These are phyloP conservation scores for Lyophyllum semitale DNA, from an alignment of 768 basidiomycete species.

Conservation along the genomic window DNA sequence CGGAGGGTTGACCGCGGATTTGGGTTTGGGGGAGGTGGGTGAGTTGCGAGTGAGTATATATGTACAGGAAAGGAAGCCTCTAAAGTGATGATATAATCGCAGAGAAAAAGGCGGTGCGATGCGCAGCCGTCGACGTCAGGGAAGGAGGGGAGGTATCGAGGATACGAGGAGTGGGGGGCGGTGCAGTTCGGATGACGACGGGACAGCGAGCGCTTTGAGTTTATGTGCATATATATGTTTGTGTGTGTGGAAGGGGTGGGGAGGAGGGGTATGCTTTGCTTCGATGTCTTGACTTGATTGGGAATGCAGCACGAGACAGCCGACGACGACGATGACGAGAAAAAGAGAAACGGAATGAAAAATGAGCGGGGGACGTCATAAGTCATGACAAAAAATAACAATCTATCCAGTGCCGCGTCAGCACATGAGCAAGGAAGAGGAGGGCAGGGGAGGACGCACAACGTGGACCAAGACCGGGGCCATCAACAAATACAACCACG, in stretches of 20 bases:
- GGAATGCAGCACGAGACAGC: background rate
- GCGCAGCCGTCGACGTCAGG: background rate
- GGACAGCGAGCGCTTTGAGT: background rate
- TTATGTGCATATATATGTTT: background rate
- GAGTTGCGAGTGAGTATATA: constrained; percentile 2
- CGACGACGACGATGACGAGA: background rate
- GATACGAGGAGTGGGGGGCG: background rate
- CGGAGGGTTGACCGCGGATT: background rate
- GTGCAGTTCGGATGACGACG: background rate
- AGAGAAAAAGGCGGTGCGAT: background rate
- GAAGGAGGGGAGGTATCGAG: background rate
- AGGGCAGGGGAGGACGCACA: background rate
- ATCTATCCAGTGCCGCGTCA: background rate
- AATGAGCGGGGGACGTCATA: background rate
- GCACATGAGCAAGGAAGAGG: background rate
- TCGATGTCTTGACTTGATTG: background rate
- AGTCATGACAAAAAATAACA: background rate
- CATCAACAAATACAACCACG: background rate
- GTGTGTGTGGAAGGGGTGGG: background rate
- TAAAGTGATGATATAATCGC: background rate
- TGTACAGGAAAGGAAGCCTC: background rate
- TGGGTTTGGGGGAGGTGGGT: background rate
- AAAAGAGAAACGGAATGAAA: background rate
- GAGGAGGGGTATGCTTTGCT: background rate
- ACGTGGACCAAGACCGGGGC: background rate